phyloP scores from a whole-genome alignment of 257 asterid genomes.

The Forsythia suspensa region DNA sequence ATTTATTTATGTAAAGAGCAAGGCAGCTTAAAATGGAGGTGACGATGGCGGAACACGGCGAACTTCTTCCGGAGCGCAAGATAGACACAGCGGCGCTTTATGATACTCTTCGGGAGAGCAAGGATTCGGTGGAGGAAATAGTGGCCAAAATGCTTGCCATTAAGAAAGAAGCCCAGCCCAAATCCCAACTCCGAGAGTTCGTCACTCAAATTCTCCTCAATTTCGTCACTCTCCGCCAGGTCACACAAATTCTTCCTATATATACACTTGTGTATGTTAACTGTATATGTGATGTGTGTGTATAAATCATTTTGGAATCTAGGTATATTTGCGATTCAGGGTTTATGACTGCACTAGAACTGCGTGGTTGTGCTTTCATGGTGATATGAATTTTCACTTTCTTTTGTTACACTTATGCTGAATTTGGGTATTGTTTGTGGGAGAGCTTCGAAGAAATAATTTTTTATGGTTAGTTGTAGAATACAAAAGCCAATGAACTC shows the following conservation, averaged over 20 bases:
- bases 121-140: constrained; percentile 68
- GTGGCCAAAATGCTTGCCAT: constrained; percentile 71
- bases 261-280: neutral
- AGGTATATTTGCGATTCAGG: neutral
- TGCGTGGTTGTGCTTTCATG: neutral
- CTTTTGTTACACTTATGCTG: neutral
- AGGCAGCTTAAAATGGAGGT: constrained; percentile 38
- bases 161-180: constrained; percentile 60
- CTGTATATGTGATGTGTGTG: too few species aligned
- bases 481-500: too few species aligned
- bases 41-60: constrained; percentile 86
- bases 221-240: constrained; percentile 93
- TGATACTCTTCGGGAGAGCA: constrained; percentile 61
- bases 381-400: neutral
- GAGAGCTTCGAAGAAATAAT: neutral
- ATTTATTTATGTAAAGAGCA: too few species aligned
- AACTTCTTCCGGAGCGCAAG: constrained; percentile 75
- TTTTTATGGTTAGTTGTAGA: neutral
- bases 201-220: constrained; percentile 77
- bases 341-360: neutral
- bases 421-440: neutral
- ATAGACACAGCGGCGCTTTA: constrained; percentile 68
- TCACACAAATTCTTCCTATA: constrained; percentile 6
- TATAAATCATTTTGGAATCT: neutral
- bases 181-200: constrained; percentile 68